Conservation (phyloP, 305 asterid genomes). For the Nicotiana rustica region DNA sequence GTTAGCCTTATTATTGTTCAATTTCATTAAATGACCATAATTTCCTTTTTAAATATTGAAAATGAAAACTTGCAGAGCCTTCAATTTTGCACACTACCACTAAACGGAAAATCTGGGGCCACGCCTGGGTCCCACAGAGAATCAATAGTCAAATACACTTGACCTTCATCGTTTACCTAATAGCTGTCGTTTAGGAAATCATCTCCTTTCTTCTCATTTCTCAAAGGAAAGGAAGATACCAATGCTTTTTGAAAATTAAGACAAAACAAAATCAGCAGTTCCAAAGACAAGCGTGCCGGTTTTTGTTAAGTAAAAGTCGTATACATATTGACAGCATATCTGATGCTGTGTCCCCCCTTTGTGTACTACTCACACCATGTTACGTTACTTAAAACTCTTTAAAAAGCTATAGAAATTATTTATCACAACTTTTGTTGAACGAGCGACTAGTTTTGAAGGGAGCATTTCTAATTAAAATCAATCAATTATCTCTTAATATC, state of each 20-base stretch:
- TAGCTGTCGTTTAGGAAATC: conserved; percentile 2
- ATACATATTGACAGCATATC: conserved; percentile 15
- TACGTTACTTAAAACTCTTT: too few relatives aligned
- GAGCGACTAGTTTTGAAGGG: too few relatives aligned
- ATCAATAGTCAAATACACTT: not conserved
- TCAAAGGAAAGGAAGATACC: conserved; percentile 12
- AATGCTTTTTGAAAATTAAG: not conserved
- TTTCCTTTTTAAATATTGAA: too few relatives aligned
- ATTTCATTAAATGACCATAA: too few relatives aligned
- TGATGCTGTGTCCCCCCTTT: not conserved
- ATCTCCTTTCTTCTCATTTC: conserved; percentile 18
- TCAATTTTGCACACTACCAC: too few relatives aligned
- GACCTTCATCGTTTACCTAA: not conserved
- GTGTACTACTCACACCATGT: not conserved
- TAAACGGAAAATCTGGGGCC: not conserved
- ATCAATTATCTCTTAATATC: too few relatives aligned
- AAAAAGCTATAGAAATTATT: too few relatives aligned
- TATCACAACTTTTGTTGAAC: too few relatives aligned
- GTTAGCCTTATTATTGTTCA: too few relatives aligned
- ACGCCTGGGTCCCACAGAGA: not conserved
- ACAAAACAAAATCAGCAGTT: not conserved
- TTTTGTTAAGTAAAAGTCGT: conserved; percentile 26
- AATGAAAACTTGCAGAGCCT: too few relatives aligned
- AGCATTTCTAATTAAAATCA: too few relatives aligned
- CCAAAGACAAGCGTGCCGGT: conserved; percentile 43